A percentile compares a stretch with the other conserved stretches of the same genome.
Evolutionary conservation across 2,329 filamentous ascomycete genomes (phyloP).

Genomic region (Aulographum hederae): DNA sequence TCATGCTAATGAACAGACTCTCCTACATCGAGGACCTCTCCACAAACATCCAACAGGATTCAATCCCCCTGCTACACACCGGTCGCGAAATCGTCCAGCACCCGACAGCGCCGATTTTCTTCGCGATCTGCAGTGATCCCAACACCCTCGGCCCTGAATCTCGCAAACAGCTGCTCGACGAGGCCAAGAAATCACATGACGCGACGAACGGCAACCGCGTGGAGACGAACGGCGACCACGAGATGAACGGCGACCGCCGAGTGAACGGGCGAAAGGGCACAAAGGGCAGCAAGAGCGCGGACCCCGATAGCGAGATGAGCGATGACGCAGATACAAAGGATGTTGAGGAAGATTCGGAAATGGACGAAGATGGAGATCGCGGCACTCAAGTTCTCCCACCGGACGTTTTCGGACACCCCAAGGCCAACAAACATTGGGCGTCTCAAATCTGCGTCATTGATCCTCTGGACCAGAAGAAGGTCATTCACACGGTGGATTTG

Average conservation of each 20-base stretch:
- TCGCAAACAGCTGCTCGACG: slow-evolving; percentile 52
- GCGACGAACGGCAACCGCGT: too few relatives aligned
- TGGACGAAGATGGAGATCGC: slow-evolving; percentile 15
- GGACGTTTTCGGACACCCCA: slow-evolving; percentile 76
- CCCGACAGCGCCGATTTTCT: slow-evolving; percentile 76
- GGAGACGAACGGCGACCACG: too few relatives aligned
- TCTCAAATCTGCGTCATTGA: slow-evolving; percentile 91
- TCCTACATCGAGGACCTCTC: slow-evolving; percentile 79
- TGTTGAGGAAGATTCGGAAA: too few relatives aligned
- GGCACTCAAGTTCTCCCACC: slow-evolving; percentile 57
- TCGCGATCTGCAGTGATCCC: slow-evolving; percentile 85
- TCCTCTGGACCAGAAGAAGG: slow-evolving; percentile 51
- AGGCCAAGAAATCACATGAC: slow-evolving; percentile 52
- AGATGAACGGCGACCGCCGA: too few relatives aligned
- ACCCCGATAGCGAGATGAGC: slow-evolving; percentile 8
- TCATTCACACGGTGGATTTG: slow-evolving; percentile 64
- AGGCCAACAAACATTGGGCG: slow-evolving; percentile 73
- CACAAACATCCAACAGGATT: slow-evolving; percentile 72
- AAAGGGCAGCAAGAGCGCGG: slow-evolving; percentile 4
- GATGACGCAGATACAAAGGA: slow-evolving; percentile 6
- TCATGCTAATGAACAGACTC: slow-evolving; percentile 36
- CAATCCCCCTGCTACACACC: slow-evolving; percentile 74
- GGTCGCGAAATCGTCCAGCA: slow-evolving; percentile 77
- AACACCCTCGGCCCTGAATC: slow-evolving; percentile 74
- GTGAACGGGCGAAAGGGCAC: slow-evolving; percentile 2